Base-by-base conservation (phyloP, 192 early-diverging fungal species). In the Ambispora gerdemannii region DNA sequence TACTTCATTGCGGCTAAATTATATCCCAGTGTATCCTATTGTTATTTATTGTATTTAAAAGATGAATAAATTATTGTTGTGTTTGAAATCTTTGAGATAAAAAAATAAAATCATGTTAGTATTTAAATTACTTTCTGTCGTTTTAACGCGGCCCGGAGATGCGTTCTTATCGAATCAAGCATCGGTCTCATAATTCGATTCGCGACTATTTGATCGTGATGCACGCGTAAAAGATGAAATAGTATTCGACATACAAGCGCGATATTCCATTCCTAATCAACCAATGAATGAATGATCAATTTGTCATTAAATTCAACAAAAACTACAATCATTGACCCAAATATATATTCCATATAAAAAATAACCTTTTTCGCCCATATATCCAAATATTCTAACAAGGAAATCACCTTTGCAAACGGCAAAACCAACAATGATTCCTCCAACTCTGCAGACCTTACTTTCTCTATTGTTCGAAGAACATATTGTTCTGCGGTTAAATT, bases 401-500 rank as follows among this genome's bases (percentile, higher is more conserved):
- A 88, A 24, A 87, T 78, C 19, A 96, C 92, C 24, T 91, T 88
- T 27, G 76, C 71, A 67, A 97, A 96, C 1, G 95, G 91, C 66
- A 98, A 83, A 24, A 95, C 88, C 77, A 98, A 78, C 67, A 97
- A 77, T 0, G 95, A 90, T 63, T 94, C 92, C 24, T 98, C 94
- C 63, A 98, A 76, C 33, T 98, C 95, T 36, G 85, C 83, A 11
- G 92, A 81, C 59, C 91, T 87, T 43, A 99, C 86, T 47, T 86
- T 84, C 76, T 95, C 84, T 7, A 95, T 70, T 20, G 86, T 83
- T 67, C 83, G 77, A 55, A 96, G 83, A 27, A 97, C 91, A 78
- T 93, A 93, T 51, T 87, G 85, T 67, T 94, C 92, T 36, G 90
- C 82, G 2, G 78, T 74, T 38, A 90, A 53, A 72, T 86, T 78